Percentiles rank a stretch among this genome's conserved stretches.
phyloP scores from a whole-genome alignment of 192 early-diverging fungal species.

The Phlyctochytrium arcticum region DNA sequence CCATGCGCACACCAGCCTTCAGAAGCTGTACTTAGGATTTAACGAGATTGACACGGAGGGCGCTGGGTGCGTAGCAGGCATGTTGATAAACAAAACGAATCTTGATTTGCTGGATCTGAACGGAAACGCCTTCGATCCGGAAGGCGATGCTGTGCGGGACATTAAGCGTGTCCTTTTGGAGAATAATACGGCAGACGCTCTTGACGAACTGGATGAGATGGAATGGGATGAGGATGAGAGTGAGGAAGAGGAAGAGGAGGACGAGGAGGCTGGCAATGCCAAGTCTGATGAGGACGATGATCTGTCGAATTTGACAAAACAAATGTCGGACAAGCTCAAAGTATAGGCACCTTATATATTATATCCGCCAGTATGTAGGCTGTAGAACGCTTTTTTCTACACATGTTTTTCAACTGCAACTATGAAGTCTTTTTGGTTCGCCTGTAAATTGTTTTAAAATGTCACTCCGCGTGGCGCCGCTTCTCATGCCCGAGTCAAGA shows the following conservation, averaged over 20 bases:
- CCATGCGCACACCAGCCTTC: constrained; percentile 43
- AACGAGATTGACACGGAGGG: constrained; percentile 85
- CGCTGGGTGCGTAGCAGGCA: constrained; percentile 58
- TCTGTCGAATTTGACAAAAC: neutral
- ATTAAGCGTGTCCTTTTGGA: constrained; percentile 66
- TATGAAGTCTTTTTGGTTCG: too few relatives aligned
- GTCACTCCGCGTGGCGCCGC: too few relatives aligned
- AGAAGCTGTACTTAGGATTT: constrained; percentile 72
- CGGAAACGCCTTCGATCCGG: constrained; percentile 86
- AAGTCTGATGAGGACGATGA: constrained; percentile 38
- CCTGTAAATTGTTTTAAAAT: too few relatives aligned
- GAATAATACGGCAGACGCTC: constrained; percentile 69
- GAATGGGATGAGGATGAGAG: constrained; percentile 59
- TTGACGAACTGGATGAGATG: constrained; percentile 97
- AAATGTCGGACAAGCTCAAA: constrained; percentile 10
- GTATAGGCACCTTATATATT: too few relatives aligned
- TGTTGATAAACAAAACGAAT: constrained; percentile 60
- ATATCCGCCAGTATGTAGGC: too few relatives aligned
- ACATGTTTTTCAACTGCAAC: too few relatives aligned
- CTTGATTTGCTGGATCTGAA: constrained; percentile 77
- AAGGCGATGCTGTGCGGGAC: constrained; percentile 69
- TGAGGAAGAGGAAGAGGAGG: constrained; percentile 47
- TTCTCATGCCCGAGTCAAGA: too few relatives aligned
- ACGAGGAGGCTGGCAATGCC: constrained; percentile 29
- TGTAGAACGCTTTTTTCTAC: too few relatives aligned